Evolutionary conservation across 345 rosid species (phyloP), one percentile per base, ranked within the genome.

Genomic region (Nephelium lappaceum): DNA sequence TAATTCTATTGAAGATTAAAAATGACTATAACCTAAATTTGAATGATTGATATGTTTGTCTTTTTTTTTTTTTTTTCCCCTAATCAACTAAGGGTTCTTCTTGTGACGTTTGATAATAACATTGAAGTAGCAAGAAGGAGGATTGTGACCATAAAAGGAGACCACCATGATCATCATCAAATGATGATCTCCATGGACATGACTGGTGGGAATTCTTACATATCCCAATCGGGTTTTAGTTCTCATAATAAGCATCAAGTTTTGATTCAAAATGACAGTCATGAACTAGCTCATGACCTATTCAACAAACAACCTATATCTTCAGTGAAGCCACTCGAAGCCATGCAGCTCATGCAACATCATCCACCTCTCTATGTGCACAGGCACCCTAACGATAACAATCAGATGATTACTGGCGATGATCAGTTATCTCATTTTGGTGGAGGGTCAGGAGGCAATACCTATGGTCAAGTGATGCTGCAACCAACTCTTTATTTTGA

Each of bases 11-110:
- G n/a, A n/a, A n/a, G n/a, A n/a, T n/a, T n/a, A n/a, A n/a, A n/a
- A n/a, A n/a, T n/a, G n/a, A n/a, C n/a, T n/a, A n/a, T n/a, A n/a
- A n/a, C n/a, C n/a, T n/a, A n/a, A n/a, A n/a, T n/a, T n/a, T n/a
- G n/a, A n/a, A n/a, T n/a, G n/a, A n/a, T n/a, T n/a, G n/a, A n/a
- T n/a, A n/a, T n/a, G n/a, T n/a, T n/a, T n/a, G n/a, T n/a, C n/a
- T n/a, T n/a, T n/a, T n/a, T n/a, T n/a, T n/a, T n/a, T n/a, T n/a
- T n/a, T n/a, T n/a, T n/a, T n/a, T n/a, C n/a, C n/a, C n/a, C n/a
- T 49, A 18, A 77, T 55, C 67, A 77, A 77, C 36, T 77, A 9
- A 69, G 41, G 4, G 39, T 4, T 0, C 72, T 77, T 69, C 24
- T 67, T 15, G 31, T 21, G 0, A 42, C 14, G 39, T 57, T 77